phyloP scores from a whole-genome alignment of 2,329 filamentous ascomycete species.

The Aspergillus pseudotamarii region DNA sequence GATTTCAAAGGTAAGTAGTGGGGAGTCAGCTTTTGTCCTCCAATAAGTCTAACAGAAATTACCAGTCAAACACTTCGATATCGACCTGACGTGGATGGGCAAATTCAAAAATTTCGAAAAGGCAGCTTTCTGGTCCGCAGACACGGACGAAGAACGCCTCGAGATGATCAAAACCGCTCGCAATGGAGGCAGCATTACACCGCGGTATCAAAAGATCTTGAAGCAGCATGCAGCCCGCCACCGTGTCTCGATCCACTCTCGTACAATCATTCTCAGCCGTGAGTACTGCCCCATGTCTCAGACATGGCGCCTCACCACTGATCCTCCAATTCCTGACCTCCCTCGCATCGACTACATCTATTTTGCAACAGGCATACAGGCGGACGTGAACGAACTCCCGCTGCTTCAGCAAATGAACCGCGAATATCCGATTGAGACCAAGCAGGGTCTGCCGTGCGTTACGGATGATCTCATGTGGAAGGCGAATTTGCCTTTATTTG shows the following conservation, averaged over 20 bases:
- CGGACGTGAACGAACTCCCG: constrained; percentile 63
- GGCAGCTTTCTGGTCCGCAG: constrained; percentile 75
- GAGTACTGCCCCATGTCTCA: constrained; percentile 52
- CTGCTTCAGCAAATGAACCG: constrained; percentile 62
- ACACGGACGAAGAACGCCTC: constrained; percentile 69
- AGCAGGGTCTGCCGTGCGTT: constrained; percentile 71
- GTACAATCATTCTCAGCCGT: constrained; percentile 59
- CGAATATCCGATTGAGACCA: constrained; percentile 63
- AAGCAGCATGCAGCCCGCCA: constrained; percentile 60
- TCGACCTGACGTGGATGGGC: constrained; percentile 76
- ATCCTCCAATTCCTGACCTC: constrained; percentile 55
- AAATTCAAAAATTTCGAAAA: constrained; percentile 80
- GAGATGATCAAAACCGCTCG: constrained; percentile 68
- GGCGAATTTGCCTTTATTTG: constrained; percentile 71
- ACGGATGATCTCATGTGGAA: constrained; percentile 78
- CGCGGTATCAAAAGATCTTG: constrained; percentile 67
- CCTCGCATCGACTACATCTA: constrained; percentile 67
- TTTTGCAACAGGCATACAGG: constrained; percentile 73
- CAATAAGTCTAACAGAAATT: neutral
- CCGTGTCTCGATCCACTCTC: constrained; percentile 58
- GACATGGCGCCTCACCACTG: constrained; percentile 57
- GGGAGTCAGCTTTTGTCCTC: neutral
- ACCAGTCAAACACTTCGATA: constrained; percentile 73
- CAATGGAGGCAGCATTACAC: constrained; percentile 76
- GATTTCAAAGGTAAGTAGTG: constrained; percentile 45